Conservation (phyloP, 129 eudicot genomes). For the Flaveria bidentis region DNA sequence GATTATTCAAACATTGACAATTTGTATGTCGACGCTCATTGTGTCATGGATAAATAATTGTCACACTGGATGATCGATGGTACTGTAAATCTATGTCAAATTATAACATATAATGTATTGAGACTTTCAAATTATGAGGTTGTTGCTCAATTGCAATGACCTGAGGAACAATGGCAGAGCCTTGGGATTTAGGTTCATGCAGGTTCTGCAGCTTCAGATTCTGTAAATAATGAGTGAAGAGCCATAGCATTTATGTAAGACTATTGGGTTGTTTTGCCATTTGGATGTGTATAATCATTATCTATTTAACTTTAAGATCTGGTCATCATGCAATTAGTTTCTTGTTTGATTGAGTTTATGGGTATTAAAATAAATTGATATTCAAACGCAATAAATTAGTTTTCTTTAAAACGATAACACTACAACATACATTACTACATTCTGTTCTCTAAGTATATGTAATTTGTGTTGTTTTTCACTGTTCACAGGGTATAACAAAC, state of each 20-base stretch:
- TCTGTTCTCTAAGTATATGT: too few relatives aligned
- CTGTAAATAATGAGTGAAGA: background rate
- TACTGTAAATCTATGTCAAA: conserved; percentile 25
- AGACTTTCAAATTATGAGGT: background rate
- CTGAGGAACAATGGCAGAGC: background rate
- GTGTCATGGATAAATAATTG: background rate
- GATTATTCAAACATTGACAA: conserved; percentile 1
- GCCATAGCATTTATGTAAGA: background rate
- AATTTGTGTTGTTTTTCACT: too few relatives aligned
- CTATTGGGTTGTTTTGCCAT: too few relatives aligned
- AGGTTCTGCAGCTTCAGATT: background rate
- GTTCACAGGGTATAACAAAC: background rate
- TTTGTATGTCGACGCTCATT: conserved; percentile 20
- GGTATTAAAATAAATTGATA: too few relatives aligned
- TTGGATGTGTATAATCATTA: too few relatives aligned
- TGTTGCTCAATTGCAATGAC: background rate
- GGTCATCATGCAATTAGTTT: too few relatives aligned
- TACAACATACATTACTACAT: too few relatives aligned
- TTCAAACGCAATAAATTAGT: too few relatives aligned
- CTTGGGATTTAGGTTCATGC: background rate
- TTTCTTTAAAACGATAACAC: too few relatives aligned
- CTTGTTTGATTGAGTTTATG: too few relatives aligned
- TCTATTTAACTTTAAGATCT: too few relatives aligned
- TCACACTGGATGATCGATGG: conserved; percentile 3
- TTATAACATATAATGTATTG: background rate